Base-by-base conservation (phyloP, 495 filamentous ascomycete genomes). In the Tuber borchii region DNA sequence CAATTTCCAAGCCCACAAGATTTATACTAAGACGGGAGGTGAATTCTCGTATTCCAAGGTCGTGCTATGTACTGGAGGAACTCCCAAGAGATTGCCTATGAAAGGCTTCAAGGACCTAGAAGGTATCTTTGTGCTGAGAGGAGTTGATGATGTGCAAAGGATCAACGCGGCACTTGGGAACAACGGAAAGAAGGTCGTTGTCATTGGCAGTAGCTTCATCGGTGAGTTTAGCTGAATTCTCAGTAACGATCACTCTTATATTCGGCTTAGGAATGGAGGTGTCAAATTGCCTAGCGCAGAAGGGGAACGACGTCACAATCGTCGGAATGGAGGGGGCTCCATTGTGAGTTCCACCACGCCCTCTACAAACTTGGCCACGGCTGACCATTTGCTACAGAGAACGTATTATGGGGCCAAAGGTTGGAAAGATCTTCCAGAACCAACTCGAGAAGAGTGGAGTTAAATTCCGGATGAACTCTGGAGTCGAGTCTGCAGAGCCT, bases 151-250 rank as follows among this genome's bases (percentile, higher is more conserved):
- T 80, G 90, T 90, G 19, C 87, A 95, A 83, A 85, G 84, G 71
- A 98, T 99, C 80, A 85, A 91, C 40, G 85, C 84, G 10, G 93
- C 93, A 6, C 89, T 94, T 26, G 93, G 92, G n/a, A 88, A 91
- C 20, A 81, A 87, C 9, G 90, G 90, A 65, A 97, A 95, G 87
- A 97, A 97, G 84, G 89, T 97, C 80, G 93, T 97, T 48, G 87
- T 99, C 26, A 89, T 99, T 74, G 95, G 95, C 31, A 92, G 89
- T 73, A 94, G 92, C 70, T 97, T 99, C 84, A 99, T 99, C 83
- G 89, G 80, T 75, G 40, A 34, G 77, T 74, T 12, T 61, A 22
- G 39, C 34, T 31, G 26, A 45, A 31, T 10, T 16, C 40, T 22
- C 22, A 9, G 6, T 61, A 19, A n/a, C 42, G n/a, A 71, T 45